Conservation (phyloP, 2,329 filamentous ascomycete species). For the Epichloe gansuensis region DNA sequence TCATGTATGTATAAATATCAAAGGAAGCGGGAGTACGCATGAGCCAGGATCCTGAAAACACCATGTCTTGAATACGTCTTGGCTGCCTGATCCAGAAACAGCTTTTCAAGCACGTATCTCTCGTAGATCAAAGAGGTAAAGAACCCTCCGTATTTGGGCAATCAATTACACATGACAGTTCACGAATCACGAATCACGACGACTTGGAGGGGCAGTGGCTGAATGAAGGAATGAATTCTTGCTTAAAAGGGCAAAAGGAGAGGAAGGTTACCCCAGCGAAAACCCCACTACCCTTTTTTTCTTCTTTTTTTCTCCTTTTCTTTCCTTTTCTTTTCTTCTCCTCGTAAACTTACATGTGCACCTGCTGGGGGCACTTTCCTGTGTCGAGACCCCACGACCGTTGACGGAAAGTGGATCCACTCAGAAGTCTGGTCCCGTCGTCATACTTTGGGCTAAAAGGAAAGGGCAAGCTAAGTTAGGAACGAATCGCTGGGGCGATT, state of each 20-base stretch:
- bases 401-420: background rate
- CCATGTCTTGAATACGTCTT: background rate
- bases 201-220: background rate
- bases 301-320: too few relatives aligned
- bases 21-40: too few relatives aligned
- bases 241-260: background rate
- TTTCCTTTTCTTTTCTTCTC: too few relatives aligned
- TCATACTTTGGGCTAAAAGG: background rate
- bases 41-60: background rate
- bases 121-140: background rate
- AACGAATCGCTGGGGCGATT: background rate
- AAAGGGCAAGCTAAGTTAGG: background rate
- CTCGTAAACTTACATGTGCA: too few relatives aligned
- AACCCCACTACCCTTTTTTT: too few relatives aligned
- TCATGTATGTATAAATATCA: too few relatives aligned
- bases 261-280: background rate
- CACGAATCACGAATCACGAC: background rate
- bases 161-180: background rate
- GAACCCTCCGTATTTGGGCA: background rate
- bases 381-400: background rate
- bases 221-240: background rate
- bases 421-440: background rate
- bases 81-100: constrained; percentile 3
- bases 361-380: too few relatives aligned
- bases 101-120: background rate